Evolutionary conservation across 2,329 filamentous ascomycete genomes (phyloP).

Genomic region (Aspergillus puulaauensis): DNA sequence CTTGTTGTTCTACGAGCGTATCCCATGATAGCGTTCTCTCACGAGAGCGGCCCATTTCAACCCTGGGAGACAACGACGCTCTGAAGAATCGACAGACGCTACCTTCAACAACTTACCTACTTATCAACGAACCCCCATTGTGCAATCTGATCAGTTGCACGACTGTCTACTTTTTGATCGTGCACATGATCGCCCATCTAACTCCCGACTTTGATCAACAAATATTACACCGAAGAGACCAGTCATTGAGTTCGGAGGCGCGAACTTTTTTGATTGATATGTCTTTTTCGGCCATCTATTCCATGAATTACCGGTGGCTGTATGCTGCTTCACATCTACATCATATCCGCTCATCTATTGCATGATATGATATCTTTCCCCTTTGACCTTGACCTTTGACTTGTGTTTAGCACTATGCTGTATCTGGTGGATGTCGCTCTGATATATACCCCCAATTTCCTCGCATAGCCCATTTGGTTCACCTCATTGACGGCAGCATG

Average conservation of each 20-base stretch:
- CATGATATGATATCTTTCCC: background rate
- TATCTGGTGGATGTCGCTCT: slow-evolving; percentile 21
- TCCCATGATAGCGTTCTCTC: slow-evolving; percentile 39
- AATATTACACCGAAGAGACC: background rate
- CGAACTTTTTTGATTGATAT: background rate
- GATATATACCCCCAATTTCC: slow-evolving; percentile 28
- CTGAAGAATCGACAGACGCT: background rate
- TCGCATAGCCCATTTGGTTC: slow-evolving; percentile 25
- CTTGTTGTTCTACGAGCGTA: slow-evolving; percentile 87
- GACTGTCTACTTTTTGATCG: background rate
- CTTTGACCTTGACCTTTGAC: slow-evolving; percentile 11
- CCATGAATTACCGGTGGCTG: background rate
- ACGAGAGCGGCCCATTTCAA: background rate
- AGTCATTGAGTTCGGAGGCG: background rate
- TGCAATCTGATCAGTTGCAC: background rate
- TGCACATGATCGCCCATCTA: background rate
- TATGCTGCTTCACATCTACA: slow-evolving; percentile 2
- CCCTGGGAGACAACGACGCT: background rate
- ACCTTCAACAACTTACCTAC: background rate
- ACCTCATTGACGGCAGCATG: slow-evolving; percentile 16
- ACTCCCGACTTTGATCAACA: background rate
- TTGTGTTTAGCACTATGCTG: slow-evolving; percentile 11
- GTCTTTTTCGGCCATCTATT: background rate
- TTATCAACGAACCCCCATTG: background rate
- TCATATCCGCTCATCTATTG: background rate